phyloP scores from a whole-genome alignment of 2,329 filamentous ascomycete species.

The Exophiala bonariae region DNA sequence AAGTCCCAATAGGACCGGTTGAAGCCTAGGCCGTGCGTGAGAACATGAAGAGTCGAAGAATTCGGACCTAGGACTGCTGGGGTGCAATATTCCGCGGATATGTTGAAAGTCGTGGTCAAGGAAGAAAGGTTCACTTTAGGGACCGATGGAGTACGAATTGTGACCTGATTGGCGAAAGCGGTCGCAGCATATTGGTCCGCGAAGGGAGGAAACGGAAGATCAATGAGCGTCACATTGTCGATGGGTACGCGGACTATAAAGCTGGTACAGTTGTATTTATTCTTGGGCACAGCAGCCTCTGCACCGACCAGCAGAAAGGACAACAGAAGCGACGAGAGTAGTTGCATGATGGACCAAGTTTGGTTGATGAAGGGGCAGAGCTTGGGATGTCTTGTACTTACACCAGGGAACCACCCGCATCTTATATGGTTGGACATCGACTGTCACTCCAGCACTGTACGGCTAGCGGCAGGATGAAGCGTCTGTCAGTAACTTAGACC shows the following conservation, averaged over 20 bases:
- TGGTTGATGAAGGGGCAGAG: not conserved
- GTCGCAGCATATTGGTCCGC: conserved; percentile 17
- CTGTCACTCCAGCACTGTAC: not conserved
- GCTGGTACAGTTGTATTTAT: conserved; percentile 17
- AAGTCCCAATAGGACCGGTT: conserved; percentile 27
- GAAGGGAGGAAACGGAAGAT: conserved; percentile 16
- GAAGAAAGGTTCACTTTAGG: conserved; percentile 69
- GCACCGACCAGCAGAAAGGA: conserved; percentile 7
- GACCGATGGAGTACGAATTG: conserved; percentile 78
- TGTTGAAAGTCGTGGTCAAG: conserved; percentile 78
- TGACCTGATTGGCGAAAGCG: conserved; percentile 58
- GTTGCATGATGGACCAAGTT: conserved; percentile 4
- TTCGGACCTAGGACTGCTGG: conserved; percentile 12
- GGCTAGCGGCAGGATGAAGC: not conserved
- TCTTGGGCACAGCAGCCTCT: conserved; percentile 4
- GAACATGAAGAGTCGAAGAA: conserved; percentile 18
- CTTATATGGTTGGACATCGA: not conserved
- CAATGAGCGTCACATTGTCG: conserved; percentile 17
- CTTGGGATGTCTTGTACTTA: too few species aligned
- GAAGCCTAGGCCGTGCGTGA: conserved; percentile 22
- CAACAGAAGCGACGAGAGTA: conserved; percentile 1
- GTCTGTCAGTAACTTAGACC: not conserved
- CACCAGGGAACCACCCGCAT: too few species aligned
- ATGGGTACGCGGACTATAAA: conserved; percentile 21
- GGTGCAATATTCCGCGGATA: conserved; percentile 50